Conservation (phyloP, 1,284 basidiomycete species). For the Moesziomyces sp. region DNA sequence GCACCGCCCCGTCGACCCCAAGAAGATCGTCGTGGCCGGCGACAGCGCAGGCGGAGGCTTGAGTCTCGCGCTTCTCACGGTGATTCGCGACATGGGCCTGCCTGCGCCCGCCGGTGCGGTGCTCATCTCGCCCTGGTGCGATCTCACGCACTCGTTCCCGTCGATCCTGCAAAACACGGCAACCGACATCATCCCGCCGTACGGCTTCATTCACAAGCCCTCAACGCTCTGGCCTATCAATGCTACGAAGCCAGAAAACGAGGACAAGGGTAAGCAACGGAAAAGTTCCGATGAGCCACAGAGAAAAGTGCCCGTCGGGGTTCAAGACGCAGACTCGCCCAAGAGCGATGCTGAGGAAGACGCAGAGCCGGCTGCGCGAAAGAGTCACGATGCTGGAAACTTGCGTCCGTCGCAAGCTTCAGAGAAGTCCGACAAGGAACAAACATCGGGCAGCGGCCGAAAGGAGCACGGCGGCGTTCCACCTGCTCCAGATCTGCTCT, state of each 20-base stretch:
- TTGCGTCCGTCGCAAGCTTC: conserved; percentile 1
- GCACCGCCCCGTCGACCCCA: conserved; percentile 78
- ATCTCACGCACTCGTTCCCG: conserved; percentile 93
- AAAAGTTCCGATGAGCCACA: conserved; percentile 10
- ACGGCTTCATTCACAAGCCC: conserved; percentile 66
- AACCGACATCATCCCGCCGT: conserved; percentile 75
- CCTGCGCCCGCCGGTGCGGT: conserved; percentile 77
- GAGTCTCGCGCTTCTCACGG: conserved; percentile 83
- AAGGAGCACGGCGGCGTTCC: conserved; percentile 22
- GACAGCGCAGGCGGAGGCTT: conserved; percentile 95
- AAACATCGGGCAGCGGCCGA: background rate
- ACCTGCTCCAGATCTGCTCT: conserved; percentile 43
- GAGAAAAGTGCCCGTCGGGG: conserved; percentile 29
- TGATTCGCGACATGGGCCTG: conserved; percentile 86
- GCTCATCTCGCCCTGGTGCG: conserved; percentile 76
- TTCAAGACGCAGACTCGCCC: conserved; percentile 17
- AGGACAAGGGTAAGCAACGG: conserved; percentile 2
- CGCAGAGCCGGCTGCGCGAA: conserved; percentile 26
- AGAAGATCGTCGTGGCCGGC: conserved; percentile 82
- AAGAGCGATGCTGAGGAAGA: conserved; percentile 1
- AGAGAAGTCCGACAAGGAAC: background rate
- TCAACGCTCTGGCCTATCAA: conserved; percentile 64
- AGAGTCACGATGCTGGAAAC: conserved; percentile 23
- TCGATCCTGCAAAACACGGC: conserved; percentile 85
- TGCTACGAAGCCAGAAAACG: conserved; percentile 20